Evolutionary conservation across 73 alveolate genomes (phyloP).

Genomic region (Paramecium sonneborni): DNA sequence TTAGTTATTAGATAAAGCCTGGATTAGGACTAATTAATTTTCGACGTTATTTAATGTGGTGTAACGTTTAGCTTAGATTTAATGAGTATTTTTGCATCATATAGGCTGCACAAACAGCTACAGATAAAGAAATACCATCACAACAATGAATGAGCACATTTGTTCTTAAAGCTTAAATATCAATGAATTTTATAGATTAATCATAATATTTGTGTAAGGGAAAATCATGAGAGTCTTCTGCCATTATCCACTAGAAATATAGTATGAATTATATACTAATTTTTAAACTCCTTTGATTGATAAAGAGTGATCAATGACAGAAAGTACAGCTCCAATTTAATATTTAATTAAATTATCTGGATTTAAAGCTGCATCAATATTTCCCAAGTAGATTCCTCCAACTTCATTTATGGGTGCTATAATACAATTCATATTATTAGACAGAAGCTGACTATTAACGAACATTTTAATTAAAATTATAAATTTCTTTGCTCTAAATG

Average conservation of each 20-base stretch:
- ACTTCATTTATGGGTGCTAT: neutral
- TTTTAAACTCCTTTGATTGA: neutral
- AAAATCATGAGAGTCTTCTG: neutral
- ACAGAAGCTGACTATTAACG: neutral
- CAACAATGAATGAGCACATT: neutral
- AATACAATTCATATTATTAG: neutral
- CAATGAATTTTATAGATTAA: neutral
- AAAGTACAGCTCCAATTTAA: neutral
- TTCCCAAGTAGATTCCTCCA: slow-evolving; percentile 17
- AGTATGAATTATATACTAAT: neutral
- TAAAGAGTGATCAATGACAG: neutral
- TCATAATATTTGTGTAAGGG: neutral
- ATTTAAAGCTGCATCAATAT: slow-evolving; percentile 3
- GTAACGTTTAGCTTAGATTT: neutral
- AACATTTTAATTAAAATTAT: neutral
- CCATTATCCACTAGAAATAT: neutral
- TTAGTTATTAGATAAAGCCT: neutral
- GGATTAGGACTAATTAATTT: neutral
- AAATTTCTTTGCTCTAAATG: too few species aligned
- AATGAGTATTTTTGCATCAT: neutral
- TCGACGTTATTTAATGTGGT: neutral
- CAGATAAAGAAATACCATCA: neutral
- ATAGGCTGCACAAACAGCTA: neutral
- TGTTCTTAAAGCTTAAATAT: neutral
- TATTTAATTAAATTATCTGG: neutral